Evolutionary conservation across 2,329 filamentous ascomycete species (phyloP).

Genomic region (Colletotrichum tanaceti): DNA sequence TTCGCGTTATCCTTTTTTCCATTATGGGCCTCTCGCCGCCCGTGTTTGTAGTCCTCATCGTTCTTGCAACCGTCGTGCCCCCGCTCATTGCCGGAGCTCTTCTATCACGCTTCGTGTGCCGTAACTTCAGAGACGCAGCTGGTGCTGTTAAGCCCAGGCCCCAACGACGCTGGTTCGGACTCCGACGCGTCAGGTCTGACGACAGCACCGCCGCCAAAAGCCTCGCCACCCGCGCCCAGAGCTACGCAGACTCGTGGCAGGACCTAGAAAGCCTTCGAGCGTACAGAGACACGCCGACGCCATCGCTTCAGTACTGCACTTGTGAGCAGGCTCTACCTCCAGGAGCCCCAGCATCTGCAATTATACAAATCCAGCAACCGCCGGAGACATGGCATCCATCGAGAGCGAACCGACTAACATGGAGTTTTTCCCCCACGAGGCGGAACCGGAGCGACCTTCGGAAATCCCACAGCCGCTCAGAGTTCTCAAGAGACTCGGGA

Average conservation of each 20-base stretch:
- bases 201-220: constrained; percentile 8
- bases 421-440: constrained; percentile 48
- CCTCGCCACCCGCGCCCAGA: constrained; percentile 13
- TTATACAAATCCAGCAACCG: constrained; percentile 3
- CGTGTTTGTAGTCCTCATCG: constrained; percentile 26
- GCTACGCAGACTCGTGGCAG: constrained; percentile 48
- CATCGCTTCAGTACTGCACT: constrained; percentile 13
- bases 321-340: constrained; percentile 11
- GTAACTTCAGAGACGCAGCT: constrained; percentile 35
- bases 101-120: constrained; percentile 29
- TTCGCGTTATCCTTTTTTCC: neutral
- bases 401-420: constrained; percentile 45
- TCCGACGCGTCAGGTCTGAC: constrained; percentile 14
- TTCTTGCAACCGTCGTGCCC: constrained; percentile 26
- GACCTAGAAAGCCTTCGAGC: constrained; percentile 49
- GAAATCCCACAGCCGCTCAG: constrained; percentile 60
- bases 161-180: constrained; percentile 25
- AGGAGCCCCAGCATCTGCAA: neutral
- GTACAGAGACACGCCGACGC: constrained; percentile 17
- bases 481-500: constrained; percentile 57
- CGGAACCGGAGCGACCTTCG: constrained; percentile 28
- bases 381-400: constrained; percentile 51
- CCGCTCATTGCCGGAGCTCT: constrained; percentile 12
- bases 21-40: constrained; percentile 33
- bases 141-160: constrained; percentile 25